Conservation (phyloP, 805 yeast genomes). For the Clavispora phyllophila region DNA sequence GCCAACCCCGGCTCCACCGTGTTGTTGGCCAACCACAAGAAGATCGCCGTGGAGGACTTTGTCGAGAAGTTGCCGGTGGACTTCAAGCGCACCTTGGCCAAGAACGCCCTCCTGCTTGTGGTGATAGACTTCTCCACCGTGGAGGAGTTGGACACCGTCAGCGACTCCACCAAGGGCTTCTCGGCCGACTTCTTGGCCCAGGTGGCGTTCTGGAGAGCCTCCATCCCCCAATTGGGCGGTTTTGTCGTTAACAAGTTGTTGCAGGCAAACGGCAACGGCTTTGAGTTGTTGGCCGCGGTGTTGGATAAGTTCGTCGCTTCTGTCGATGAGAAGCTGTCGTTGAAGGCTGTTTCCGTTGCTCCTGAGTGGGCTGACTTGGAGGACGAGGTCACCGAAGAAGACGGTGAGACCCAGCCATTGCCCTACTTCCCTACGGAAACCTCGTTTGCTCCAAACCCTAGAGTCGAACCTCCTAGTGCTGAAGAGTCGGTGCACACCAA, state of each 20-base stretch:
- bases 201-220: constrained; percentile 72
- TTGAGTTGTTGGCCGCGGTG: constrained; percentile 72
- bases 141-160: constrained; percentile 52
- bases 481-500: constrained; percentile 35
- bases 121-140: constrained; percentile 59
- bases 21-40: constrained; percentile 39
- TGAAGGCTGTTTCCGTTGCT: constrained; percentile 30
- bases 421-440: constrained; percentile 59
- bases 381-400: constrained; percentile 22
- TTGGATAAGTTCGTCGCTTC: constrained; percentile 61
- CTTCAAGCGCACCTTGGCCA: constrained; percentile 49
- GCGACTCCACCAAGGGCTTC: constrained; percentile 64
- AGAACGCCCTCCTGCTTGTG: constrained; percentile 48
- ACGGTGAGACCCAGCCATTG: constrained; percentile 20
- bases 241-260: constrained; percentile 71
- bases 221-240: constrained; percentile 57
- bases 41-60: constrained; percentile 38
- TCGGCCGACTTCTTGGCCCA: constrained; percentile 68
- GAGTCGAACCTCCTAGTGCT: constrained; percentile 23
- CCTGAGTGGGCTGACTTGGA: constrained; percentile 33
- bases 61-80: constrained; percentile 49
- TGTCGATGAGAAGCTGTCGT: constrained; percentile 41
- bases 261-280: constrained; percentile 76
- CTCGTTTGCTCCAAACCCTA: constrained; percentile 60
- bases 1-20: constrained; percentile 50